Evolutionary conservation across 331 rosid genomes (phyloP), one percentile per base, ranked within the genome.

Genomic region (Malus hybrid): DNA sequence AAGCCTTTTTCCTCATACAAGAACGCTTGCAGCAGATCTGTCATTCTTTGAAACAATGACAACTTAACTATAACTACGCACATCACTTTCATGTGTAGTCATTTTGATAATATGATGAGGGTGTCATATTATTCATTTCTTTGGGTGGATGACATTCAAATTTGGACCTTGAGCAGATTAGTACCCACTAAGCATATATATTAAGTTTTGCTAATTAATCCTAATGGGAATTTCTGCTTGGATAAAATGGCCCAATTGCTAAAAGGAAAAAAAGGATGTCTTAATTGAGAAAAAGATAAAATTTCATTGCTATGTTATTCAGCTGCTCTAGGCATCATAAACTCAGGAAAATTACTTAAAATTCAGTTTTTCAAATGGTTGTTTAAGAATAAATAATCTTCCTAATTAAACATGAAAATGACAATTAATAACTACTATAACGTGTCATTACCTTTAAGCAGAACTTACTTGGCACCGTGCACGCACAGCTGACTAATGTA

Each of bases 11-110:
- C 55, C 73, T 72, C 69, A 57, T 62, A 39, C 32, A 70, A 54
- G 67, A 65, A 12, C 75, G 77, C 24, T 71, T 60, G 70, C 64
- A 48, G 65, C 72, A 64, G 52, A 68, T 78, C 33, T 83, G 80
- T 86, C 93, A 86, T 81, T 84, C 90, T 78, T 83, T 60, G 28
- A 73, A 70, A 86, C 79, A 85, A 79, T 80, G 91, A 83, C 91
- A 85, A 67, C 79, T 73, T 88, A 88, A 82, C 83, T 78, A 80
- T 31, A 78, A 85, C 71, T 63, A 83, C 10, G 78, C 74, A 76
- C 34, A 28, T 81, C 74, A 70, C 69, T 71, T 36, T 70, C 76
- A 39, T 24, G 65, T 36, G 54, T 65, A 16, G 69, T 70, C 54
- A 57, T 69, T 52, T 63, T 80, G 67, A 64, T 36, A 64, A 46